Evolutionary conservation across 306 rosid species (phyloP).

Genomic region (Glycine latifolia): DNA sequence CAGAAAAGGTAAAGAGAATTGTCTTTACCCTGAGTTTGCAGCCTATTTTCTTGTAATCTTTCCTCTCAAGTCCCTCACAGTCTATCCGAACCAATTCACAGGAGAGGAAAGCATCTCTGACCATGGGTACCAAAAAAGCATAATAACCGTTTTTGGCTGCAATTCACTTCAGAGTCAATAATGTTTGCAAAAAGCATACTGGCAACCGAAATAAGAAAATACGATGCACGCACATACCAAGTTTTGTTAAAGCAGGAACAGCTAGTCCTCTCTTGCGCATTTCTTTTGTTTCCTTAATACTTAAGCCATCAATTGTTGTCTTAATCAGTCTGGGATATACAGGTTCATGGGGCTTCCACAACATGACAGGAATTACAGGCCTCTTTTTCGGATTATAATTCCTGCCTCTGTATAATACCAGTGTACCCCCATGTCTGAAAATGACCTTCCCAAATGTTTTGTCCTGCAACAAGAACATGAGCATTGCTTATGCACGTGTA

Average conservation of each 20-base stretch:
- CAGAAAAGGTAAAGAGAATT: background rate
- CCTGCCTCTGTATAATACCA: slow-evolving; percentile 88
- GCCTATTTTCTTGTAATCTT: slow-evolving; percentile 96
- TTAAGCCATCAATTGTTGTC: slow-evolving; percentile 87
- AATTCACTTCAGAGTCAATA: slow-evolving; percentile 45
- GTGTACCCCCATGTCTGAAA: slow-evolving; percentile 77
- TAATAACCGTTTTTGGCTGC: slow-evolving; percentile 94
- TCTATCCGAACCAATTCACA: slow-evolving; percentile 85
- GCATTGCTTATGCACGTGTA: slow-evolving; percentile 26
- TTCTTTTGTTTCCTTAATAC: slow-evolving; percentile 82
- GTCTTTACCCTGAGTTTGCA: slow-evolving; percentile 82
- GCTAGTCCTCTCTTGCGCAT: slow-evolving; percentile 89
- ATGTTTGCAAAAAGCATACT: slow-evolving; percentile 4
- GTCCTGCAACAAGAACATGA: slow-evolving; percentile 67
- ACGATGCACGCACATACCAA: slow-evolving; percentile 54
- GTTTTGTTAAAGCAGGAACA: slow-evolving; percentile 84
- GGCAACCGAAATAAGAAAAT: slow-evolving; percentile 26
- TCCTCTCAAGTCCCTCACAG: slow-evolving; percentile 84
- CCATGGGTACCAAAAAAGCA: slow-evolving; percentile 84
- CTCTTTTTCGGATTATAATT: slow-evolving; percentile 73
- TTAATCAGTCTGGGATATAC: slow-evolving; percentile 88
- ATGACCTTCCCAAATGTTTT: slow-evolving; percentile 87
- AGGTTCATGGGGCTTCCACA: slow-evolving; percentile 96
- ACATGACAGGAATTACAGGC: slow-evolving; percentile 86
- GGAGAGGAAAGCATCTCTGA: slow-evolving; percentile 84